Evolutionary conservation across 1,284 basidiomycete genomes (phyloP).

Genomic region (Naganishia sp.): DNA sequence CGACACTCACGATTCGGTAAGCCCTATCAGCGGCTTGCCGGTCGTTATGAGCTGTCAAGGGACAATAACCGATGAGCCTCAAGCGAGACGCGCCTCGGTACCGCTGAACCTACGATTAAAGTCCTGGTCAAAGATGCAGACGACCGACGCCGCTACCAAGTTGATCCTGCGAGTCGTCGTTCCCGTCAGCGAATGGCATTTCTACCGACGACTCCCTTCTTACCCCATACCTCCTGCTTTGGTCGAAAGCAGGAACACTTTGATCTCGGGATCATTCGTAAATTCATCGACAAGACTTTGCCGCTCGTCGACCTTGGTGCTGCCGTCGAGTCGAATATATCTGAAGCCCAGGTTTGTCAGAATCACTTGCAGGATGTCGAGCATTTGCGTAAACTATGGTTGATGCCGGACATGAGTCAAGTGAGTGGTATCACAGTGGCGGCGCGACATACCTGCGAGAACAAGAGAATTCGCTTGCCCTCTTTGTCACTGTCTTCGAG

Average conservation of each 20-base stretch:
- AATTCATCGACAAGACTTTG: conserved; percentile 95
- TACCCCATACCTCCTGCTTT: conserved; percentile 73
- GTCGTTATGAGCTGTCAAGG: conserved; percentile 64
- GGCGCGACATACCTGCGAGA: conserved; percentile 71
- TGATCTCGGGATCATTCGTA: conserved; percentile 87
- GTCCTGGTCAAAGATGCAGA: conserved; percentile 97
- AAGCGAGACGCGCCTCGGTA: conserved; percentile 52
- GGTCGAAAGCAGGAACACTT: conserved; percentile 91
- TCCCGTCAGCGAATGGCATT: not conserved
- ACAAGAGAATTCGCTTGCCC: conserved; percentile 83
- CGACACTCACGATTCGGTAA: conserved; percentile 75
- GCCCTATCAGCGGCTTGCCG: conserved; percentile 95
- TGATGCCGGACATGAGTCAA: conserved; percentile 4
- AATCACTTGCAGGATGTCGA: conserved; percentile 88
- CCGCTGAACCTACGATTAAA: conserved; percentile 71
- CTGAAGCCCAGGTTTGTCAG: conserved; percentile 74
- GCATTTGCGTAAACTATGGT: conserved; percentile 83
- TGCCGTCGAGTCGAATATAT: conserved; percentile 88
- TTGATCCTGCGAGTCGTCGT: conserved; percentile 65
- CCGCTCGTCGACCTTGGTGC: conserved; percentile 89
- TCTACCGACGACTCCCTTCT: conserved; percentile 16
- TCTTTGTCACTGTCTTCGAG: conserved; percentile 70
- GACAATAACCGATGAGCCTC: conserved; percentile 1
- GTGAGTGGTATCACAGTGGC: not conserved
- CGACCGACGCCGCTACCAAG: conserved; percentile 85